Evolutionary conservation across 768 basidiomycete genomes (phyloP), one percentile per base, ranked within the genome.

Genomic region (Brasilioporus rufonigricans): DNA sequence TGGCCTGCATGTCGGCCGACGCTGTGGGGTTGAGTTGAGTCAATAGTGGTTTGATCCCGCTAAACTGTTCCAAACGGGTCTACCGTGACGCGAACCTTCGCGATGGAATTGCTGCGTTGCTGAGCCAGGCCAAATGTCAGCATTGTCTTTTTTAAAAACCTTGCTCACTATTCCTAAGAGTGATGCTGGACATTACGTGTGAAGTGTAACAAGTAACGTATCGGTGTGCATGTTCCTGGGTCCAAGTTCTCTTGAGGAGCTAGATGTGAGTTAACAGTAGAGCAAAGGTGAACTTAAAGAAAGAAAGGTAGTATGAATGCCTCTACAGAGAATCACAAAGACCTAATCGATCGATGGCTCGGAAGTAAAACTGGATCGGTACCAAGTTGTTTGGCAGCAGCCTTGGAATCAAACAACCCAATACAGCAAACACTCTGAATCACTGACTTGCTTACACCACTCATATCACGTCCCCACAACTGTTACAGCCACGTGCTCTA

Each of bases 361-460:
- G n/a, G n/a, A n/a, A n/a, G n/a, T n/a, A n/a, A 39, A n/a, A 40
- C 10, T 41, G 21, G n/a, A n/a, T n/a, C n/a, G n/a, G n/a, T n/a
- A n/a, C n/a, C 18, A 11, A 18, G 45, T 66, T 68, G 67, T 68
- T 68, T 68, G 67, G 67, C 62, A 59, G 52, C 57, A 40, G 24
- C 66, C 48, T 62, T 45, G 12, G 43, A 46, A 61, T 59, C 58
- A 71, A 69, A 68, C 64, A 71, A 68, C 36, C n/a, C 49, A 44
- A n/a, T 19, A 49, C 44, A 38, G 11, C 55, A 43, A 38, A 23
- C 8, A 31, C 45, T 41, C 4, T 19, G 10, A 19, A 21, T 5
- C 13, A 32, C 19, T 39, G 13, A 38, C n/a, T 45, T 57, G 36
- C 31, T 7, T 27, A 29, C 38, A 44, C 36, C 27, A 31, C 40